Percentiles rank a stretch among this genome's conserved stretches.
Evolutionary conservation across 1,284 basidiomycete species (phyloP).

Genomic region (Boletellus sp.): DNA sequence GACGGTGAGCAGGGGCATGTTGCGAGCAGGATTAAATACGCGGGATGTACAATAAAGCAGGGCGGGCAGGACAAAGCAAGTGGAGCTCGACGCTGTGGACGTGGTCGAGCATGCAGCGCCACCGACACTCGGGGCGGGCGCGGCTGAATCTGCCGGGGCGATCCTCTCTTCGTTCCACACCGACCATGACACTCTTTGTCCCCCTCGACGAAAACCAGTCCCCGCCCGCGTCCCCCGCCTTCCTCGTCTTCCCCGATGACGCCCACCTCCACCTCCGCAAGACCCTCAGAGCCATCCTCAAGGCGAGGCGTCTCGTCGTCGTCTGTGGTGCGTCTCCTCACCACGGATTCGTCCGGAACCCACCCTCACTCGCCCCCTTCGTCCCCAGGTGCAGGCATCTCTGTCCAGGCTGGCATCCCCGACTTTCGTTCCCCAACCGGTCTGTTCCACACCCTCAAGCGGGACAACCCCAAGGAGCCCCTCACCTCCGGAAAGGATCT

Average conservation of each 20-base stretch:
- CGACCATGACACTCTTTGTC: slow-evolving; percentile 31
- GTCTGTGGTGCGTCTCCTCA: slow-evolving; percentile 67
- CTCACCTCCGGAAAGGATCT: slow-evolving; percentile 82
- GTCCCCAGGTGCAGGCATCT: slow-evolving; percentile 81
- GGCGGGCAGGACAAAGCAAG: slow-evolving; percentile 12
- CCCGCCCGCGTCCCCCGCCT: slow-evolving; percentile 31
- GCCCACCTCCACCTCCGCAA: slow-evolving; percentile 44
- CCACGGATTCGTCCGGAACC: slow-evolving; percentile 11
- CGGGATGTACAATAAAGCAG: slow-evolving; percentile 12
- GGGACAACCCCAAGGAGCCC: slow-evolving; percentile 71
- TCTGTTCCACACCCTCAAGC: slow-evolving; percentile 76
- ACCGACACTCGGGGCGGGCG: too few relatives aligned
- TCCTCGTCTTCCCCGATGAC: slow-evolving; percentile 38
- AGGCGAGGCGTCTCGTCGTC: slow-evolving; percentile 80
- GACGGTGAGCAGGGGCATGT: background rate
- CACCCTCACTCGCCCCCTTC: background rate
- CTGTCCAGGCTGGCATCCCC: slow-evolving; percentile 86
- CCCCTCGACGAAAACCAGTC: slow-evolving; percentile 27
- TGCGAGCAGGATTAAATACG: slow-evolving; percentile 12
- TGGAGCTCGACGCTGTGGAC: background rate
- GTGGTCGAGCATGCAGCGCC: slow-evolving; percentile 3
- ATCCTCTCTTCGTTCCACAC: slow-evolving; percentile 22
- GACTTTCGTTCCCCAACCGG: slow-evolving; percentile 88
- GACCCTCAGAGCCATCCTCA: slow-evolving; percentile 63
- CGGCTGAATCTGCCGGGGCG: too few relatives aligned